Percentiles rank a stretch among this genome's conserved stretches.
phyloP scores from a whole-genome alignment of 176 grass and related monocot genomes.

The Echinochloa phyllopogon region DNA sequence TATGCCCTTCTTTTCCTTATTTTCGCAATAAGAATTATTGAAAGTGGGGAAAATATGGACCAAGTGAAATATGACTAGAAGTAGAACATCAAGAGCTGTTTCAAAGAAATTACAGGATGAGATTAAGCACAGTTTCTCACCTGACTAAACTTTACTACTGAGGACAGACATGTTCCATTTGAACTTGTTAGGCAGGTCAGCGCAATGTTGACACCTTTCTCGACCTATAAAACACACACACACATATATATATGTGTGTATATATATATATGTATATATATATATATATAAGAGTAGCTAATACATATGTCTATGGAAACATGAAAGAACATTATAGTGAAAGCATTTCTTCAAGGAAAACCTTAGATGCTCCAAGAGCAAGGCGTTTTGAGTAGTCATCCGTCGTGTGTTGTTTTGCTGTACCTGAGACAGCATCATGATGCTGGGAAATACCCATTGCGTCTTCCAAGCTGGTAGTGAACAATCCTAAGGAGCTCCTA shows the following conservation, averaged over 20 bases:
- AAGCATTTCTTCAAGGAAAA: slow-evolving; percentile 25
- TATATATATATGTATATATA: too few relatives aligned
- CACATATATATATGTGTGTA: too few relatives aligned
- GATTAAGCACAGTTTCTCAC: slow-evolving; percentile 49
- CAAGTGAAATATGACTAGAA: background rate
- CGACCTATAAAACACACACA: slow-evolving; percentile 64
- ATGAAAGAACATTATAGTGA: background rate
- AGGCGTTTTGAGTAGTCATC: slow-evolving; percentile 90
- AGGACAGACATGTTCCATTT: slow-evolving; percentile 49
- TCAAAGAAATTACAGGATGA: background rate
- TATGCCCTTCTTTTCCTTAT: background rate
- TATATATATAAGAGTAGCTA: slow-evolving; percentile 27
- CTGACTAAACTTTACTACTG: slow-evolving; percentile 65
- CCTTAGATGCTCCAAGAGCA: slow-evolving; percentile 71
- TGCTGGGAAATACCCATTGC: slow-evolving; percentile 82
- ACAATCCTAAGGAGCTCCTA: slow-evolving; percentile 45
- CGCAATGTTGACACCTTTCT: slow-evolving; percentile 66
- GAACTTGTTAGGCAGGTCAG: slow-evolving; percentile 61
- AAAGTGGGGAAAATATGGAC: background rate
- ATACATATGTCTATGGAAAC: slow-evolving; percentile 22
- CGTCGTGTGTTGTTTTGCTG: slow-evolving; percentile 79
- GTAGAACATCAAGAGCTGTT: background rate
- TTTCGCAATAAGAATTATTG: background rate
- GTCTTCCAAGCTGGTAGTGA: slow-evolving; percentile 77
- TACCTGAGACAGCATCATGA: slow-evolving; percentile 90